Base-by-base conservation (phyloP, 2,329 filamentous ascomycete species). In the Fusarium decemcellulare region DNA sequence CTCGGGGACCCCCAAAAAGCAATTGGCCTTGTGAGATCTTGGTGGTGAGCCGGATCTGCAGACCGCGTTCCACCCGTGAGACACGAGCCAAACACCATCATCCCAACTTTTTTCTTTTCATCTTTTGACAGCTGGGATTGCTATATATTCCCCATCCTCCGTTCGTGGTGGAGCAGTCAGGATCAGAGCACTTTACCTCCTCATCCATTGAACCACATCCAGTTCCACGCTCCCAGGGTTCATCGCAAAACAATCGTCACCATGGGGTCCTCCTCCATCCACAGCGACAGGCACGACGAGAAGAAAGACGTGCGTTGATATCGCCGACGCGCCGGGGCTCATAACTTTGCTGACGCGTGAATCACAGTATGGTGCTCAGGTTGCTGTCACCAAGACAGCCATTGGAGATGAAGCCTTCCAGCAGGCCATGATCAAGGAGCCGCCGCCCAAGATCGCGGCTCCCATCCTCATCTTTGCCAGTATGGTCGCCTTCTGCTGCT, bases 401-500 rank as follows among this genome's bases (percentile, higher is more conserved):
- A 61, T 74, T 16, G 72, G 72, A 59, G 71, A 74, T 65, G 72
- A 74, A 53, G 71, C 65, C 37, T 76, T 74, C 63, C 73, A 76
- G 56, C 67, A 74, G 65, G 74, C 74, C 39, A 37, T 76, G 74
- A 62, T 76, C 55, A 76, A 76, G 72, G 74, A 76, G 68, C 74
- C 74, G 15, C 74, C 74, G 34, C 61, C 64, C 0, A 73, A 65
- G 60, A 16, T 73, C 0, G 71, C 58, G 0, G 66, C 54, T 12
- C 62, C 70, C 1, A 14, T 72, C 34, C 62, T 76, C 58, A 64
- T 76, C 59, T 11, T 72, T 2, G 64, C 72, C 46, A 72, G 70
- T 10, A 42, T 68, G 30, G 72, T 76, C 6, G 74, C 74, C 6
- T 76, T 76, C 61, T 76, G 72, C 60, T 76, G 74, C 42, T 76